Conservation (phyloP, 306 rosid species). For the Morella rubra region DNA sequence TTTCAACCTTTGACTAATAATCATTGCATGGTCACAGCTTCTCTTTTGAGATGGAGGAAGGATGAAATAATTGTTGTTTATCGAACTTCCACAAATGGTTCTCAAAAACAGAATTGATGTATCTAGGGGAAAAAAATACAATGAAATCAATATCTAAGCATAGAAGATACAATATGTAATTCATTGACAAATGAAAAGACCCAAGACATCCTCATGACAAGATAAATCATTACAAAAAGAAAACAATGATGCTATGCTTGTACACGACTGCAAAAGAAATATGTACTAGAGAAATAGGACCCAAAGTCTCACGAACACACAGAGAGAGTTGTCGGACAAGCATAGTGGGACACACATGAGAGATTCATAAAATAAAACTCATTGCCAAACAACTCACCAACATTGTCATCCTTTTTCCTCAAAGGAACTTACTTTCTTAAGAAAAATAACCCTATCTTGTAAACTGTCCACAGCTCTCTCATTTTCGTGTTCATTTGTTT, state of each 20-base stretch:
- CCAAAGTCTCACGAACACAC: not conserved
- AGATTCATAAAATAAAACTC: not conserved
- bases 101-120: not conserved
- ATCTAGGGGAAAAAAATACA: no score
- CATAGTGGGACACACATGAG: not conserved
- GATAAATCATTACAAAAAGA: not conserved
- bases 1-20: no score
- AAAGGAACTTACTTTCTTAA: slow-evolving; percentile 63
- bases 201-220: not conserved
- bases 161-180: not conserved
- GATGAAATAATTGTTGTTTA: no score
- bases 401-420: slow-evolving; percentile 7
- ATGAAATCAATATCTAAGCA: not conserved
- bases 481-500: slow-evolving; percentile 72
- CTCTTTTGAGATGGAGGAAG: not conserved
- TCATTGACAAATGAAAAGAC: not conserved
- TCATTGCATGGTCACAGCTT: not conserved
- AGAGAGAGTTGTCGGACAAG: not conserved
- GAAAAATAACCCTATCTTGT: slow-evolving; percentile 74
- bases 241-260: no score
- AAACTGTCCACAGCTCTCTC: slow-evolving; percentile 66
- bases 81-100: not conserved
- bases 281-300: not conserved
- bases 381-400: not conserved
- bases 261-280: not conserved